Evolutionary conservation across 495 filamentous ascomycete genomes (phyloP), one percentile per base, ranked within the genome.

Genomic region (Aspergillus steynii): DNA sequence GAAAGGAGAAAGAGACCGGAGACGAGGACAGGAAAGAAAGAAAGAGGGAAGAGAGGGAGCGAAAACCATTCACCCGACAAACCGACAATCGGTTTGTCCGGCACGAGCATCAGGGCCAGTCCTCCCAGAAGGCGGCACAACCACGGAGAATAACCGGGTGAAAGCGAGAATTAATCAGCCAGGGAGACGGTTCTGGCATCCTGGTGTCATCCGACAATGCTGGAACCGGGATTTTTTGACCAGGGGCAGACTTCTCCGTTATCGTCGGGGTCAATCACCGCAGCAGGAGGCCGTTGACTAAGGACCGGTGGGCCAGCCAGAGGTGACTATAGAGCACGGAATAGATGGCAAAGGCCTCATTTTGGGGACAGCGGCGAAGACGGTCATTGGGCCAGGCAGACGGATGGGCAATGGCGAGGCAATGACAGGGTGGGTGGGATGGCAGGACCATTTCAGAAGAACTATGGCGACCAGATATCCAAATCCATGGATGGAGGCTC

Each of bases 281-380:
- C 51, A 29, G 51, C 27, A 29, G 28, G 10, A 5, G 20, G 15
- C 15, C 51, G 29, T 29, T 29, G 27, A 53, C 29, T 27, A 29
- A 27, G 27, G 51, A 31, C 51, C 26, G 51, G 56, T 59, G 56
- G 56, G 56, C 56, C 56, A 59, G 29, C 20, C 28, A 31, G 20
- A 20, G 20, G 25, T 42, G 51, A 64, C 48, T 37, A 56, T 48
- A 27, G 54, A 50, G 47, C 60, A 62, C 54, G 54, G 53, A 57
- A 57, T 57, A 62, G 53, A 62, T 42, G 56, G 60, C 55, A 28
- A 48, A 20, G 51, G 37, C 1, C 29, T 42, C 25, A 50, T 61
- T 29, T n/a, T n/a, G 55, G 45, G 20, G 46, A 29, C 12, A 51
- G 42, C 49, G 28, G 15, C 28, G 15, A 50, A 7, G 28, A n/a